A percentile compares a stretch with the other conserved stretches of the same genome.
These are phyloP conservation scores for Venturia aucupariae DNA, from an alignment of 2,329 filamentous ascomycete genomes.

Conservation along the genomic window DNA sequence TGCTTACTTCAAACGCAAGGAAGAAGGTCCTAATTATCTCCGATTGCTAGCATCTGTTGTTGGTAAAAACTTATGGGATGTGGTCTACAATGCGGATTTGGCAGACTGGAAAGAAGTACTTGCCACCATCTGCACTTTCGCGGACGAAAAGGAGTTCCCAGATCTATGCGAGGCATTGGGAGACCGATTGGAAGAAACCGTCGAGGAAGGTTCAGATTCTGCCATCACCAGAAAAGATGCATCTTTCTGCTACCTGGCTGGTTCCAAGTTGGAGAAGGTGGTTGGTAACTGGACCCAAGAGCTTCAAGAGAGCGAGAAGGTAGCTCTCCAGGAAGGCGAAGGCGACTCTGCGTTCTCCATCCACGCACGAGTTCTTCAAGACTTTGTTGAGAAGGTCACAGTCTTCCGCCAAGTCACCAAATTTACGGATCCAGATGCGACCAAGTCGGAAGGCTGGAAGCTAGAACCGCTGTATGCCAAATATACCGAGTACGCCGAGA, in stretches of 20 bases:
- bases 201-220: conserved; percentile 41
- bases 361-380: conserved; percentile 78
- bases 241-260: conserved; percentile 91
- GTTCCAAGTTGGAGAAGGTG: conserved; percentile 95
- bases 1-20: conserved; percentile 77
- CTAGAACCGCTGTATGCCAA: conserved; percentile 81
- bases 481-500: conserved; percentile 94
- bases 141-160: conserved; percentile 80
- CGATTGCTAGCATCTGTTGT: conserved; percentile 85
- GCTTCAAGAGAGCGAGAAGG: conserved; percentile 73
- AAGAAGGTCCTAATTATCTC: conserved; percentile 79
- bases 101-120: conserved; percentile 95
- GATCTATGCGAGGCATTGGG: conserved; percentile 92
- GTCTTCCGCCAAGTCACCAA: conserved; percentile 91
- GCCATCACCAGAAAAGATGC: conserved; percentile 65
- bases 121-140: conserved; percentile 92
- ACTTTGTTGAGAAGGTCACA: conserved; percentile 96
- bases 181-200: conserved; percentile 72
- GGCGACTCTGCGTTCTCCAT: conserved; percentile 57
- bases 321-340: conserved; percentile 51
- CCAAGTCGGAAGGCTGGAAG: conserved; percentile 73
- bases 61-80: conserved; percentile 94
- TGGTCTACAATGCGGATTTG: conserved; percentile 92
- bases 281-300: conserved; percentile 89
- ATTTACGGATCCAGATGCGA: conserved; percentile 70